Evolutionary conservation across 371 early-diverging fungal genomes (phyloP).

Genomic region (Mortierella sp.): DNA sequence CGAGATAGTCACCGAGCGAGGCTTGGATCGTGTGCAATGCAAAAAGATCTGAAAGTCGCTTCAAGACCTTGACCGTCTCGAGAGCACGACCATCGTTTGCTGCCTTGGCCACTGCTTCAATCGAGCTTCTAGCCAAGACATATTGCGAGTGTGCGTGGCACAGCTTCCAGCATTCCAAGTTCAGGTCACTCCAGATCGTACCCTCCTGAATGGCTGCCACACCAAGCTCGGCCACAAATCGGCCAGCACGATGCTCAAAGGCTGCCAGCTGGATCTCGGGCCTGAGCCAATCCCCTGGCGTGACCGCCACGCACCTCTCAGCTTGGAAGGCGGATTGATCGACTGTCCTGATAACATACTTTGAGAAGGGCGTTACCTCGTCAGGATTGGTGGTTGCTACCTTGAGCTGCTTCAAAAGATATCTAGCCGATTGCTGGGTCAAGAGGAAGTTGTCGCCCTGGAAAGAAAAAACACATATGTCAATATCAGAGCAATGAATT

Average conservation of each 20-base stretch:
- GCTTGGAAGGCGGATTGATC: constrained; percentile 35
- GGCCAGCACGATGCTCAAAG: constrained; percentile 68
- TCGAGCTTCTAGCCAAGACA: constrained; percentile 28
- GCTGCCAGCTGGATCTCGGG: constrained; percentile 63
- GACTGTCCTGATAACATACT: constrained; percentile 38
- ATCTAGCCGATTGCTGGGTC: constrained; percentile 75
- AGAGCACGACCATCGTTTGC: constrained; percentile 34
- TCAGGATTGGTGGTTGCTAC: constrained; percentile 41
- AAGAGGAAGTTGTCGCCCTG: constrained; percentile 80
- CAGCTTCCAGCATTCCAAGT: constrained; percentile 65
- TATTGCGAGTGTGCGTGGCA: constrained; percentile 50
- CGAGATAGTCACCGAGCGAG: constrained; percentile 37
- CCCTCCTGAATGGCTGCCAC: constrained; percentile 43
- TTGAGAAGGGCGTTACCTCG: constrained; percentile 54
- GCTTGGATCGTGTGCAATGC: constrained; percentile 46
- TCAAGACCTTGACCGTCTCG: constrained; percentile 21
- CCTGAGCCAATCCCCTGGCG: constrained; percentile 46
- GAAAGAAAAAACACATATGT: constrained; percentile 30
- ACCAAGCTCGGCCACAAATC: constrained; percentile 61
- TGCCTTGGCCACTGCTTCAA: constrained; percentile 58
- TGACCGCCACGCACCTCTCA: constrained; percentile 31
- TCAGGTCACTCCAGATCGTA: constrained; percentile 63
- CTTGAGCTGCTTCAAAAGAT: constrained; percentile 69
- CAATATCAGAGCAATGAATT: constrained; percentile 22
- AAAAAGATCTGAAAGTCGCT: constrained; percentile 41